A percentile compares a stretch with the other conserved stretches of the same genome.
phyloP scores from a whole-genome alignment of 495 filamentous ascomycete genomes.

The Chaetomidium leptoderma region DNA sequence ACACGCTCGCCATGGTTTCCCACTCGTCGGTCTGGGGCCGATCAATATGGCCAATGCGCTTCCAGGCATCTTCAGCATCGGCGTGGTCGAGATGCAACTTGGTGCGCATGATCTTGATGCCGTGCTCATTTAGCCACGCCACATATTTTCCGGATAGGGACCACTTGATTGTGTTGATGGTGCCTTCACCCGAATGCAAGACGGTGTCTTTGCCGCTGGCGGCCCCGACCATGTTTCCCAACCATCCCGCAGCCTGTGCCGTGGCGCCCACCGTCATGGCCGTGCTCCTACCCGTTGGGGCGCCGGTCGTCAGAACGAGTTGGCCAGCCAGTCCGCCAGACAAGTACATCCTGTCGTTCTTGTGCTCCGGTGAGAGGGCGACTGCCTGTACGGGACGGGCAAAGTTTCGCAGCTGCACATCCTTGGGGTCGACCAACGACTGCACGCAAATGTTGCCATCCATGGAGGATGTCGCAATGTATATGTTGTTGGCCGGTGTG shows the following conservation, averaged over 20 bases:
- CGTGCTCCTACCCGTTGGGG: conserved; percentile 68
- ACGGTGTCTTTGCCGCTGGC: conserved; percentile 81
- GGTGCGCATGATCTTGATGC: conserved; percentile 94
- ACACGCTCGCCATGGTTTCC: conserved; percentile 92
- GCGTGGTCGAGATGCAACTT: conserved; percentile 74
- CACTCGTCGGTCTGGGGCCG: conserved; percentile 72
- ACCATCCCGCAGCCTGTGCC: conserved; percentile 81
- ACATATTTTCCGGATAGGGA: conserved; percentile 86
- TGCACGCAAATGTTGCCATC: conserved; percentile 91
- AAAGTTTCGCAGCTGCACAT: conserved; percentile 89
- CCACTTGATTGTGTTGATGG: conserved; percentile 88
- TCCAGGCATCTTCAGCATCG: conserved; percentile 84
- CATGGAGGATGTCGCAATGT: conserved; percentile 89
- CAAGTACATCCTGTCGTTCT: conserved; percentile 76
- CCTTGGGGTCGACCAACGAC: conserved; percentile 66
- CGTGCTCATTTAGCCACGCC: conserved; percentile 91
- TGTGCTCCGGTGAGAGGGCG: conserved; percentile 88
- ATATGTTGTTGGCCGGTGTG: conserved; percentile 77
- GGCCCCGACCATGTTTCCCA: conserved; percentile 75
- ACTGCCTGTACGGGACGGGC: conserved; percentile 86
- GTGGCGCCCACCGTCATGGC: conserved; percentile 76
- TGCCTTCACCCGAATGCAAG: conserved; percentile 87
- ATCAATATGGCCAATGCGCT: conserved; percentile 88
- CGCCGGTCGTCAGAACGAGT: conserved; percentile 81
- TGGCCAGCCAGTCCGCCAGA: conserved; percentile 89